Evolutionary conservation across 495 filamentous ascomycete species (phyloP).

Genomic region (Aspergillus affinis): DNA sequence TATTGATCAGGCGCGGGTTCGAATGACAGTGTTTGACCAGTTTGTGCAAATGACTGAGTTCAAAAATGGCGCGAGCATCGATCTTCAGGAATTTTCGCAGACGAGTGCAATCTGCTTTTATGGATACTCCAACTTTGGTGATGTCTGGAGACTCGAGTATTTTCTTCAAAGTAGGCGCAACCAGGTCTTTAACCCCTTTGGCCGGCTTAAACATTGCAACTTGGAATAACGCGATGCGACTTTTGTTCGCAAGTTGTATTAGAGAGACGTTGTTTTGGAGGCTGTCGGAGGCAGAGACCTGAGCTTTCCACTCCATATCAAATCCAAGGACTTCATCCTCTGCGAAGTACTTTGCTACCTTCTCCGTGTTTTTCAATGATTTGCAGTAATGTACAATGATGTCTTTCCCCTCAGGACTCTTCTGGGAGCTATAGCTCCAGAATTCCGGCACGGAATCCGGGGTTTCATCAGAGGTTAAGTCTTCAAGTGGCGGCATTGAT

Average conservation of each 20-base stretch:
- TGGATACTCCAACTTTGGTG: slow-evolving; percentile 74
- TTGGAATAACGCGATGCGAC: slow-evolving; percentile 81
- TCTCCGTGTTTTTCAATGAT: slow-evolving; percentile 62
- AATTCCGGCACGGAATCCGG: slow-evolving; percentile 34
- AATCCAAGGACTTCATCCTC: slow-evolving; percentile 72
- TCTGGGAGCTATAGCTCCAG: slow-evolving; percentile 70
- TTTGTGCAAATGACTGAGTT: slow-evolving; percentile 78
- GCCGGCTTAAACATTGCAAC: slow-evolving; percentile 58
- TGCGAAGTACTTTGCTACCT: slow-evolving; percentile 64
- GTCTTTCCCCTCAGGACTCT: slow-evolving; percentile 42
- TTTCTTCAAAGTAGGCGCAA: slow-evolving; percentile 64
- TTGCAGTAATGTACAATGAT: slow-evolving; percentile 76
- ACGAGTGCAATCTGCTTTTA: slow-evolving; percentile 71
- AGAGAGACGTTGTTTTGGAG: slow-evolving; percentile 68
- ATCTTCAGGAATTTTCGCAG: slow-evolving; percentile 65
- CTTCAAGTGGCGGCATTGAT: no score
- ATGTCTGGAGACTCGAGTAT: slow-evolving; percentile 70
- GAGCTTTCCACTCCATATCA: slow-evolving; percentile 78
- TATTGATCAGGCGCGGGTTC: slow-evolving; percentile 59
- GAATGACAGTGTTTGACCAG: slow-evolving; percentile 62
- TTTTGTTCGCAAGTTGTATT: slow-evolving; percentile 76
- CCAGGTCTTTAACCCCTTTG: slow-evolving; percentile 50
- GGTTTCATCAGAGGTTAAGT: neutral
- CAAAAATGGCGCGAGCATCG: slow-evolving; percentile 64
- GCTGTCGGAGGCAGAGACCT: slow-evolving; percentile 42